These are phyloP conservation scores for Exophiala sp. DNA, from an alignment of 2,329 filamentous ascomycete species.

Conservation along the genomic window DNA sequence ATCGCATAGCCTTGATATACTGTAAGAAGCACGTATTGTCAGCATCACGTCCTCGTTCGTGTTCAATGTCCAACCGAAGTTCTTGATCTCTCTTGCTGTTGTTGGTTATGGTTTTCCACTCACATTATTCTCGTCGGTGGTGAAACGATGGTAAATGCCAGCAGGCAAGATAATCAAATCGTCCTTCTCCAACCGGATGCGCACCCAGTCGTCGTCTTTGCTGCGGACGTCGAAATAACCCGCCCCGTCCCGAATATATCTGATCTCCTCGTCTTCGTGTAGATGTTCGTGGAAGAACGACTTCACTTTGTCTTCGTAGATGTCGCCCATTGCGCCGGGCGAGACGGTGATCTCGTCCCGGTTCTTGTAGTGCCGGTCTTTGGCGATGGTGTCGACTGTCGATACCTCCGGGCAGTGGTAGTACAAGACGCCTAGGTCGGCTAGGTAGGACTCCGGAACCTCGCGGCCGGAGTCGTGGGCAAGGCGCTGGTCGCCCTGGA, in stretches of 20 bases:
- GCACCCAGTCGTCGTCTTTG: constrained; percentile 78
- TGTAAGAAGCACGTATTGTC: constrained; percentile 42
- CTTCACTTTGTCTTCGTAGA: constrained; percentile 91
- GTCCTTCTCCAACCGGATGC: constrained; percentile 74
- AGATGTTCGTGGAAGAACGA: constrained; percentile 91
- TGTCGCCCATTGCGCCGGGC: constrained; percentile 72
- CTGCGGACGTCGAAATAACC: constrained; percentile 92
- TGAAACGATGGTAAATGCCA: constrained; percentile 96
- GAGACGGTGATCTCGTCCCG: constrained; percentile 89
- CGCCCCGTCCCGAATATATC: constrained; percentile 80
- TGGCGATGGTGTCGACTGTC: constrained; percentile 67
- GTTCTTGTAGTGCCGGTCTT: constrained; percentile 79
- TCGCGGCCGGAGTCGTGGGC: constrained; percentile 76
- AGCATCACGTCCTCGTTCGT: no score
- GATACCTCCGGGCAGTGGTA: constrained; percentile 58
- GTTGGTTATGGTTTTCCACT: constrained; percentile 42
- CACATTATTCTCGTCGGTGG: constrained; percentile 85
- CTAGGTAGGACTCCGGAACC: constrained; percentile 61
- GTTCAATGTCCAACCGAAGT: no score
- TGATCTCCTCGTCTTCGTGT: constrained; percentile 97
- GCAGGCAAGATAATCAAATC: constrained; percentile 91
- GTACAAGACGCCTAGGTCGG: constrained; percentile 73
- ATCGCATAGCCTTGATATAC: constrained; percentile 92
- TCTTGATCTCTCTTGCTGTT: no score
- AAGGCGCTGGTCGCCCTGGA: constrained; percentile 87